These are phyloP conservation scores for Leccinum fallax DNA, from an alignment of 1,284 basidiomycete genomes.

Conservation along the genomic window DNA sequence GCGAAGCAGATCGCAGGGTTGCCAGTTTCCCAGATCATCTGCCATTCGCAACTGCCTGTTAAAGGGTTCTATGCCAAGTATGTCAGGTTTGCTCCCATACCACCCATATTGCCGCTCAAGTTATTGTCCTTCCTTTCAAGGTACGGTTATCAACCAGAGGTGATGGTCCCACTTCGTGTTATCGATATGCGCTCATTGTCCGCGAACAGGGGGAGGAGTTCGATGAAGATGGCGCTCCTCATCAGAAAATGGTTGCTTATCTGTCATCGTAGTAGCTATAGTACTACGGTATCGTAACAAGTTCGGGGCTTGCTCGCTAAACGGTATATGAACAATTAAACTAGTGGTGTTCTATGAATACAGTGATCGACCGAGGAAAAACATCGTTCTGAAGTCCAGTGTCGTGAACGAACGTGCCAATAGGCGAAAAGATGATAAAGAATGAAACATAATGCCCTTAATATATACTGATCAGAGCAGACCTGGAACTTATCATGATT, in stretches of 20 bases:
- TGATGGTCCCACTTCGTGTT: constrained; percentile 20
- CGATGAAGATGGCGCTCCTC: constrained; percentile 79
- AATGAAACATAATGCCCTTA: constrained; percentile 6
- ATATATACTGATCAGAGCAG: constrained; percentile 4
- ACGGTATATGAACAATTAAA: constrained; percentile 39
- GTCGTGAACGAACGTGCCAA: constrained; percentile 33
- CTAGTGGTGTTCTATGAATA: constrained; percentile 43
- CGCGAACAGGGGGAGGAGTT: constrained; percentile 65
- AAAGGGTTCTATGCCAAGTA: constrained; percentile 76
- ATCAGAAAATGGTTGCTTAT: constrained; percentile 72
- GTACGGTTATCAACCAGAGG: constrained; percentile 71
- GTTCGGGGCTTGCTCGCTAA: constrained; percentile 22
- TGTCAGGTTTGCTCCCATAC: constrained; percentile 32
- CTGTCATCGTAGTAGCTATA: constrained; percentile 44
- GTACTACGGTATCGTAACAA: constrained; percentile 28
- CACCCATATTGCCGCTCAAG: constrained; percentile 9
- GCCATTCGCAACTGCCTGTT: constrained; percentile 70
- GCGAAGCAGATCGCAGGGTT: constrained; percentile 35
- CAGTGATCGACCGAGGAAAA: constrained; percentile 29
- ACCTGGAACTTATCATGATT: constrained; percentile 22
- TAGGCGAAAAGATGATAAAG: constrained; percentile 20
- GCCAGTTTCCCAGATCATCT: constrained; percentile 45
- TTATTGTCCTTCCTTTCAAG: constrained; percentile 40
- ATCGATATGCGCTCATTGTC: constrained; percentile 23
- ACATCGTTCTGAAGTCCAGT: constrained; percentile 35